Evolutionary conservation across 139 green algal genomes (phyloP), one percentile per base, ranked within the genome.

Genomic region (Pleodorina starrii): DNA sequence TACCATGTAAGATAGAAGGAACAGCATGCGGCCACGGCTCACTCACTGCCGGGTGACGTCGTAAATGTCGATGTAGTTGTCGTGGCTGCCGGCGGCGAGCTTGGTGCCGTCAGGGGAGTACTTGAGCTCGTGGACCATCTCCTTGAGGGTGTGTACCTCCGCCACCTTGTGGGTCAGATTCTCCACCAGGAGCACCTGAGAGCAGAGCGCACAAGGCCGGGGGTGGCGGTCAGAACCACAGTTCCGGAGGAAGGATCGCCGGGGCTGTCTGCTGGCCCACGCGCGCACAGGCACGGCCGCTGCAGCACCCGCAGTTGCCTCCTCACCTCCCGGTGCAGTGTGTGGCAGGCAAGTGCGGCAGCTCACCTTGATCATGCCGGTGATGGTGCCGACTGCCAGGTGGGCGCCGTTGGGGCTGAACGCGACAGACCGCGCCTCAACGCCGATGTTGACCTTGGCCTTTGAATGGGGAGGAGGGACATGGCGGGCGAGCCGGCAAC

Each of bases 11-110:
- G n/a, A n/a, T n/a, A n/a, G n/a, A n/a, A n/a, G n/a, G n/a, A n/a
- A n/a, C n/a, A n/a, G n/a, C n/a, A n/a, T n/a, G n/a, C n/a, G n/a
- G n/a, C n/a, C n/a, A n/a, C n/a, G n/a, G n/a, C n/a, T n/a, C 32
- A 46, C 82, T 88, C 44, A 93, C 92, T 86, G 85, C 3, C 81
- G 73, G 21, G 85, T 86, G 0, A 93, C 91, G 50, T 94, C 84
- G 42, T 92, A 93, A n/a, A 95, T 89, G 84, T 94, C 79, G 16
- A 95, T 93, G 86, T 87, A 91, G 84, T 94, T 94, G 83, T 95
- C 93, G 84, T 95, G 90, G 17, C 73, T 91, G 50, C 91, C 93
- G 4, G 89, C 87, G 7, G 92, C 92, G 42, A 95, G 87, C 66
- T 91, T 92, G 78, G 71, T 86, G 72, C 92, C 87, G 77, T 95